phyloP scores from a whole-genome alignment of 257 asterid genomes.

The Gentiana macrophylla region DNA sequence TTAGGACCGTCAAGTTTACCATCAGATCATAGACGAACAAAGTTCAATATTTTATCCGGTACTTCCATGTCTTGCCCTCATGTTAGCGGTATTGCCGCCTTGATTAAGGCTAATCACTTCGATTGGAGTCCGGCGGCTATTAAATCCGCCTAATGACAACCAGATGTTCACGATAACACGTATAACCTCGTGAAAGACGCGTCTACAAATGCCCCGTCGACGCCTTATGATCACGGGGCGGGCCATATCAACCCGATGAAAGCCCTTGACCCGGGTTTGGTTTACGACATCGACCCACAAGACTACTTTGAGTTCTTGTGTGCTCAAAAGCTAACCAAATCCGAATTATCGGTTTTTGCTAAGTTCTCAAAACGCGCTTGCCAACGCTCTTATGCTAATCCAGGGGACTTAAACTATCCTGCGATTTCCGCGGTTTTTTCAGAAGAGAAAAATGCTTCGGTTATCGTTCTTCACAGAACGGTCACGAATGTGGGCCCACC shows the following conservation, averaged over 20 bases:
- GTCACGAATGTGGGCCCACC: conserved; percentile 75
- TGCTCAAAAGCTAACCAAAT: conserved; percentile 38
- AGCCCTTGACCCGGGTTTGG: conserved; percentile 70
- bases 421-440: conserved; percentile 67
- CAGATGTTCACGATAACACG: conserved; percentile 60
- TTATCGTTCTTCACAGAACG: conserved; percentile 42
- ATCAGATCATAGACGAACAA: conserved; percentile 50
- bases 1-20: conserved; percentile 80
- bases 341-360: conserved; percentile 56
- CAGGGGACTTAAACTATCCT: conserved; percentile 76
- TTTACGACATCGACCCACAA: conserved; percentile 66
- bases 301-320: conserved; percentile 84
- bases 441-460: conserved; percentile 23
- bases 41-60: conserved; percentile 77
- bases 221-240: conserved; percentile 82
- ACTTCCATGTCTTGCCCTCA: conserved; percentile 98
- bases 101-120: conserved; percentile 63
- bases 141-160: conserved; percentile 94
- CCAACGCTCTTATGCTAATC: conserved; percentile 18
- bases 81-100: conserved; percentile 79
- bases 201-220: conserved; percentile 34
- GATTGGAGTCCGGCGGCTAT: conserved; percentile 87
- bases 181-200: conserved; percentile 49
- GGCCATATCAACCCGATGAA: conserved; percentile 69
- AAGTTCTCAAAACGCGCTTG: conserved; percentile 52